Evolutionary conservation across 495 filamentous ascomycete species (phyloP), one percentile per base, ranked within the genome.

Genomic region (Neurospora sp.): DNA sequence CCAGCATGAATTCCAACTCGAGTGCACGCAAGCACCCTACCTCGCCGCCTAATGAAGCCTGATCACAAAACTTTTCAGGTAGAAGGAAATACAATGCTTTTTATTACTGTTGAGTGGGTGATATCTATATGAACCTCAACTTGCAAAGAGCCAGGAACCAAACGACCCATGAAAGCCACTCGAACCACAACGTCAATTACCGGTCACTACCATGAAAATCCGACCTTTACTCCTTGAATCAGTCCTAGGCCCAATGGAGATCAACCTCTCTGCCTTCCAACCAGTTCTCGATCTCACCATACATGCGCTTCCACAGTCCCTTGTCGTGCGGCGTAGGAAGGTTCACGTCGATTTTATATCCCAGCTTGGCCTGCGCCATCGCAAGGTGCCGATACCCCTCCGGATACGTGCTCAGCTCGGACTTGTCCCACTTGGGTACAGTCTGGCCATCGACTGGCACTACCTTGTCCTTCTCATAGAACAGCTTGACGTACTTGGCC

Each of bases 401-500:
- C 4, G 88, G 88, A 75, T 85, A 89, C 20, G 72, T 76, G 39
- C 82, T 79, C 66, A 91, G 78, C 75, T 83, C 83, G 37, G 83
- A 83, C 70, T 82, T 80, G 75, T 86, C 79, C 27, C 90, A 82
- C 5, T 31, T 74, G 0, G 89, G 89, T 9, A 85, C 78, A 16
- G 82, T 84, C 54, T 80, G 81, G 39, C 87, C 87, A 75, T 89
- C 86, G 31, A 88, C 85, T 27, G 87, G 85, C 38, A 91, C 82
- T 46, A 91, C 76, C 78, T 90, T 91, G 81, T 91, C 89, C 83
- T 91, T 91, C 79, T 90, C 89, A 76, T 91, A 91, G 84, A 89
- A 90, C 71, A 90, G 85, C 72, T 89, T 85, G 75, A 90, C 89
- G 78, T 87, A 90, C 31, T 81, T 82, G 37, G 89, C 88, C 76